Conservation (phyloP, 148 eudicot species). For the Linanthus parryae region DNA sequence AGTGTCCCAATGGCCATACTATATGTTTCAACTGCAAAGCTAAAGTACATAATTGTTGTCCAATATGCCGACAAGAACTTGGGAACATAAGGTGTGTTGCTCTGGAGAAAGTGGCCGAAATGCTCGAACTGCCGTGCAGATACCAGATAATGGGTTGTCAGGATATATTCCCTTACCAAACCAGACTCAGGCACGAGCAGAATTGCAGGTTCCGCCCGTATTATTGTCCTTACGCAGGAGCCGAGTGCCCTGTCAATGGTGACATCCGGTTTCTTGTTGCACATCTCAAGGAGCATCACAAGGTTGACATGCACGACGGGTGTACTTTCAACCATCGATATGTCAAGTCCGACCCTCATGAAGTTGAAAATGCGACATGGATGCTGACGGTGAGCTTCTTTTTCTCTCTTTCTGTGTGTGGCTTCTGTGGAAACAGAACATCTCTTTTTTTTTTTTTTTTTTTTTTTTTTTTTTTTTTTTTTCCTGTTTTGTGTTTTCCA, state of each 20-base stretch:
- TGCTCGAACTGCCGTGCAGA: conserved; percentile 53
- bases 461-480: no score
- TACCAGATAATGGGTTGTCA: conserved; percentile 50
- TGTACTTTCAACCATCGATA: conserved; percentile 51
- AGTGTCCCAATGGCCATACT: conserved; percentile 67
- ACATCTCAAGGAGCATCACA: conserved; percentile 49
- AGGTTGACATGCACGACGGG: conserved; percentile 54
- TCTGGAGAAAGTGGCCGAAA: conserved; percentile 61
- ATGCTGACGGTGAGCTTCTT: conserved; percentile 47
- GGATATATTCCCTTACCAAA: conserved; percentile 35
- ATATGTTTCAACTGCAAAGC: conserved; percentile 47
- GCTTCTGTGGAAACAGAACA: no score
- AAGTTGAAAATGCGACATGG: conserved; percentile 54
- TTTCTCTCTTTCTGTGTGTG: conserved; percentile 1
- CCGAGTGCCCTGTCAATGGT: conserved; percentile 45
- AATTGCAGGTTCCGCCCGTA: conserved; percentile 50
- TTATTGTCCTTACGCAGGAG: conserved; percentile 52
- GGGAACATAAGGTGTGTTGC: conserved; percentile 74
- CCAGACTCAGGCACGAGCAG: conserved; percentile 44
- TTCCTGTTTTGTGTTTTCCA: no score
- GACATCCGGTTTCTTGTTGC: conserved; percentile 46
- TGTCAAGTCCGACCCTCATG: conserved; percentile 39
- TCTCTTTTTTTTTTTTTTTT: no score
- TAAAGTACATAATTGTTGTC: conserved; percentile 47
- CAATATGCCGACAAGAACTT: conserved; percentile 52